A percentile compares a stretch with the other conserved stretches of the same genome.
Conservation (phyloP, 331 rosid species). For the Rosa hybrid region DNA sequence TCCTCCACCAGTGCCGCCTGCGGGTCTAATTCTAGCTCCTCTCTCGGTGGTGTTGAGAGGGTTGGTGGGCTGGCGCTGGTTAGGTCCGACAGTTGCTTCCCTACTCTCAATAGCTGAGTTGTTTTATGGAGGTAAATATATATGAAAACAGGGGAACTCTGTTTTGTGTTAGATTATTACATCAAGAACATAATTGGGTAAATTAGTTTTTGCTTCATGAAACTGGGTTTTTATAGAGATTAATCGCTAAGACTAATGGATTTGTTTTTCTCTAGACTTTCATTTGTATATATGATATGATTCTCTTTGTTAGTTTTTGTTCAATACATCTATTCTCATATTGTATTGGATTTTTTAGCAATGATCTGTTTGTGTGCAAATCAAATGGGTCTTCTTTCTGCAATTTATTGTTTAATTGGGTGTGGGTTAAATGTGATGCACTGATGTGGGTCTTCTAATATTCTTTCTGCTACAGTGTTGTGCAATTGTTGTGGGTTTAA, state of each 20-base stretch:
- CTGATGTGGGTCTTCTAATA: too few species aligned
- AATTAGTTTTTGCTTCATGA: background rate
- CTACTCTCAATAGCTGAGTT: constrained; percentile 55
- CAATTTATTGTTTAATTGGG: too few species aligned
- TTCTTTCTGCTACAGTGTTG: too few species aligned
- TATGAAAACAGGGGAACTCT: constrained; percentile 27
- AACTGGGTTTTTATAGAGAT: background rate
- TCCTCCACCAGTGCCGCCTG: too few species aligned
- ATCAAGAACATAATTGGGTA: background rate
- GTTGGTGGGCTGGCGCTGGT: constrained; percentile 31
- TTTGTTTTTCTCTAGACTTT: background rate
- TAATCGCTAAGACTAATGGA: background rate
- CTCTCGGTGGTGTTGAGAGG: background rate
- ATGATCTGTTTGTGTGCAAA: background rate
- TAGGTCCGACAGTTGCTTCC: constrained; percentile 76
- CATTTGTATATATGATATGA: constrained; percentile 9
- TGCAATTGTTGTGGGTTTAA: too few species aligned
- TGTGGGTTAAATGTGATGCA: too few species aligned
- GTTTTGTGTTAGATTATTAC: background rate
- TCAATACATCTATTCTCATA: background rate
- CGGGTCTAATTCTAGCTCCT: constrained; percentile 49
- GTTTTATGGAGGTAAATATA: background rate
- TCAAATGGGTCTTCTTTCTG: background rate
- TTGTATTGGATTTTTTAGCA: background rate
- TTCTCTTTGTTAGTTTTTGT: background rate